Evolutionary conservation across 2,329 filamentous ascomycete genomes (phyloP).

Genomic region (Talaromyces rugulosus): DNA sequence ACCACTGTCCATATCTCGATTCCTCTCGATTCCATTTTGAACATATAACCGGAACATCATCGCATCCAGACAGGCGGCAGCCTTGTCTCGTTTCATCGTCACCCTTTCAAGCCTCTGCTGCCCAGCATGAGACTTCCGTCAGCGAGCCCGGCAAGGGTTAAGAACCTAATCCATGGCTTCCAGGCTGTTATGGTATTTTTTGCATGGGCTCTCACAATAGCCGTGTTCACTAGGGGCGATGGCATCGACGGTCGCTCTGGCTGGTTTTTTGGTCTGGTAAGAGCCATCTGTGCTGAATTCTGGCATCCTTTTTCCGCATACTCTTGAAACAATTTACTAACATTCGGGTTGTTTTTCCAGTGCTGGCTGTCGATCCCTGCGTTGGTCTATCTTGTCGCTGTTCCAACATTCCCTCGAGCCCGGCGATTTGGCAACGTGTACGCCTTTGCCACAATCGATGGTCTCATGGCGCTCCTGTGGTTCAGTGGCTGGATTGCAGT

Average conservation of each 20-base stretch:
- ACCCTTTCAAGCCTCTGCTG: background rate
- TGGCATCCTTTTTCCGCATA: background rate
- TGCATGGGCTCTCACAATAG: conserved; percentile 54
- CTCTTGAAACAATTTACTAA: background rate
- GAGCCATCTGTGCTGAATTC: conserved; percentile 16
- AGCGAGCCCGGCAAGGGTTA: conserved; percentile 51
- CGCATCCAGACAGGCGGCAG: background rate
- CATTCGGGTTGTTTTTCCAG: conserved; percentile 28
- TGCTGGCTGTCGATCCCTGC: conserved; percentile 58
- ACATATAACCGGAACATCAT: background rate
- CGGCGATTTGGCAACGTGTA: conserved; percentile 57
- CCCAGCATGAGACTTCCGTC: conserved; percentile 28
- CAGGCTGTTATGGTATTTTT: conserved; percentile 57
- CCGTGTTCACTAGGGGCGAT: conserved; percentile 53
- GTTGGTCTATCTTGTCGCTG: conserved; percentile 56
- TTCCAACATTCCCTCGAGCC: conserved; percentile 58
- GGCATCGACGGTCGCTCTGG: conserved; percentile 51
- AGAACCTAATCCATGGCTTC: conserved; percentile 51
- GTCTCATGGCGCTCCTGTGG: conserved; percentile 54
- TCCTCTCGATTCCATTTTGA: background rate
- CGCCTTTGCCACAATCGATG: conserved; percentile 54
- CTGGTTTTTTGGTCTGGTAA: conserved; percentile 57
- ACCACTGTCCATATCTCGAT: background rate
- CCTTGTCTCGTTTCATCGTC: background rate
- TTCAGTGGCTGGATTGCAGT: conserved; percentile 56